These are phyloP conservation scores for Lyophyllum atratum DNA, from an alignment of 768 basidiomycete genomes.

Conservation along the genomic window DNA sequence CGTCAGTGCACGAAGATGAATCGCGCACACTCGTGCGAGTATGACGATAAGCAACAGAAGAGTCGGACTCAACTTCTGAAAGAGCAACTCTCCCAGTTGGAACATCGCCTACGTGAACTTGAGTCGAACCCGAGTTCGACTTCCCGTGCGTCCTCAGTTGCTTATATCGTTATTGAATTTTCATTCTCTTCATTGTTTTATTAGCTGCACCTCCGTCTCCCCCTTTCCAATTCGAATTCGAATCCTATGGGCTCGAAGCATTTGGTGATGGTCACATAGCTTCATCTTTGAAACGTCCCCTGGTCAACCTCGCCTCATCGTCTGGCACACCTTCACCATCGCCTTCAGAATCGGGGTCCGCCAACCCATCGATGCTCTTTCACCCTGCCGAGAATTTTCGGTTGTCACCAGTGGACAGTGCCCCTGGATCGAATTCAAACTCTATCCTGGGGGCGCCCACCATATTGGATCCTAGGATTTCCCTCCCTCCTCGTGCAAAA, in stretches of 20 bases:
- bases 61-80: conserved; percentile 60
- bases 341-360: conserved; percentile 4
- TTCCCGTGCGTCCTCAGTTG: not conserved
- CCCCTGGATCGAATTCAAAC: conserved; percentile 14
- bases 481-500: conserved; percentile 35
- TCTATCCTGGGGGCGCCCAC: conserved; percentile 14
- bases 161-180: not conserved
- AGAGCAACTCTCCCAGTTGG: conserved; percentile 55
- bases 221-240: conserved; percentile 3
- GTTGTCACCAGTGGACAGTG: not conserved
- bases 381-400: not conserved
- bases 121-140: conserved; percentile 36
- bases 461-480: conserved; percentile 25
- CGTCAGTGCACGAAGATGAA: conserved; percentile 57
- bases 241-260: conserved; percentile 1
- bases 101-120: conserved; percentile 54
- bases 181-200: not conserved
- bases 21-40: conserved; percentile 52
- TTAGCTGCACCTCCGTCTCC: conserved; percentile 9
- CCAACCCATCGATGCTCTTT: conserved; percentile 2
- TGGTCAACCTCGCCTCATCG: conserved; percentile 8
- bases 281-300: not conserved
- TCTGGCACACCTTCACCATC: conserved; percentile 11
- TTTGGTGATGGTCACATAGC: not conserved
- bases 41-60: conserved; percentile 61